A percentile compares a stretch with the other conserved stretches of the same genome.
Conservation (phyloP, 2,329 filamentous ascomycete species). For the Lomentospora prolificans region DNA sequence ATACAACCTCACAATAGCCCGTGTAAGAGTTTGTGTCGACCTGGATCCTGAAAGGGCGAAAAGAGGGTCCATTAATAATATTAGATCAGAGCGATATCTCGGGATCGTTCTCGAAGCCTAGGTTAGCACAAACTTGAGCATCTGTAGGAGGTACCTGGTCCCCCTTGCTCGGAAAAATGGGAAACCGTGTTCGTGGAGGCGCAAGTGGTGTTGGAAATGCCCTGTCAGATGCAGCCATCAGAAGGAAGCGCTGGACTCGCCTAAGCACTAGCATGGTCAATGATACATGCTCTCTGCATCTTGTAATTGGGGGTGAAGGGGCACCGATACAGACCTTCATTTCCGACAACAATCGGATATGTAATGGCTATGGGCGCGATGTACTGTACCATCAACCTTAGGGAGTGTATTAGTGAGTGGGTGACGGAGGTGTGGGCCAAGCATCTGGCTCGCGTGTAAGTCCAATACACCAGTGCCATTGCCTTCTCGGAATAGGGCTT, state of each 20-base stretch:
- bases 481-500: conserved; percentile 3
- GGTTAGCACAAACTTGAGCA: not conserved
- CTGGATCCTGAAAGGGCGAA: not conserved
- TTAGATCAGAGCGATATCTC: not conserved
- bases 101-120: not conserved
- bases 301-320: not conserved
- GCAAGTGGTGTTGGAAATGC: too few species aligned
- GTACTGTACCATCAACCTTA: not conserved
- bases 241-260: not conserved
- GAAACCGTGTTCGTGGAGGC: too few species aligned
- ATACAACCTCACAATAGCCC: not conserved
- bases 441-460: conserved; percentile 5
- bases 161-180: not conserved
- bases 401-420: not conserved
- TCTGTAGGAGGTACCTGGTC: not conserved
- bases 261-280: not conserved
- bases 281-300: not conserved
- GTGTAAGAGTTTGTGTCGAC: not conserved
- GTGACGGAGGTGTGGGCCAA: conserved; percentile 2
- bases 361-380: not conserved
- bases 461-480: conserved; percentile 1
- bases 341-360: not conserved
- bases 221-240: not conserved
- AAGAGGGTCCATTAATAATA: not conserved
- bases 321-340: not conserved